Percentiles rank a stretch among this genome's conserved stretches.
Evolutionary conservation across 2,329 filamentous ascomycete species (phyloP).

Genomic region (Dryadomyces quercus-mongolicae): DNA sequence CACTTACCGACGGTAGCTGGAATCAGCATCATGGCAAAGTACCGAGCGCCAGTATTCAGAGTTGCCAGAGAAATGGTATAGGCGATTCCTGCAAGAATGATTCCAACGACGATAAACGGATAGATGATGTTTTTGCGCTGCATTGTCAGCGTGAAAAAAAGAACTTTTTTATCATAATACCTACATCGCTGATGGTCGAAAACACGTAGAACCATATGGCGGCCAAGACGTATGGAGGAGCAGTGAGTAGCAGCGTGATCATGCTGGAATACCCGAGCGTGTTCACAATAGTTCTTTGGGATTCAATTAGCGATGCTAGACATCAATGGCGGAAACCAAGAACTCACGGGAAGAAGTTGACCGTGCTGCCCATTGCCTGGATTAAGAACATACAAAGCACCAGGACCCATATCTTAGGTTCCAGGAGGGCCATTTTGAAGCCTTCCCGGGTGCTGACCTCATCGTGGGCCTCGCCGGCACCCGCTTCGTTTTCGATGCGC

Average conservation of each 20-base stretch:
- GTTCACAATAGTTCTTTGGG: conserved; percentile 15
- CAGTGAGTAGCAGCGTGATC: conserved; percentile 30
- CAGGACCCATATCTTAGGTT: conserved; percentile 1
- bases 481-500: conserved; percentile 20
- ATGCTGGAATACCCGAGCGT: conserved; percentile 21
- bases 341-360: conserved; percentile 16
- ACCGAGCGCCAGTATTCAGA: conserved; percentile 23
- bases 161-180: neutral
- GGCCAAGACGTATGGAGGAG: conserved; percentile 30
- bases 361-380: conserved; percentile 22
- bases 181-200: conserved; percentile 3
- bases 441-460: conserved; percentile 15
- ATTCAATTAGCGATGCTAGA: neutral
- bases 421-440: conserved; percentile 2
- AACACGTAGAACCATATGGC: conserved; percentile 20
- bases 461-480: conserved; percentile 24
- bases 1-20: conserved; percentile 11
- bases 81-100: conserved; percentile 20
- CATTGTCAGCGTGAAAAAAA: neutral
- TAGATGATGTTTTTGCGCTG: conserved; percentile 22
- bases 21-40: conserved; percentile 28
- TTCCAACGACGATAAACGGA: conserved; percentile 21
- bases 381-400: conserved; percentile 17
- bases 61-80: conserved; percentile 25
- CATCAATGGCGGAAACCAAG: neutral